Conservation (phyloP, 2,329 filamentous ascomycete species). For the Aspergillus aculeatus region DNA sequence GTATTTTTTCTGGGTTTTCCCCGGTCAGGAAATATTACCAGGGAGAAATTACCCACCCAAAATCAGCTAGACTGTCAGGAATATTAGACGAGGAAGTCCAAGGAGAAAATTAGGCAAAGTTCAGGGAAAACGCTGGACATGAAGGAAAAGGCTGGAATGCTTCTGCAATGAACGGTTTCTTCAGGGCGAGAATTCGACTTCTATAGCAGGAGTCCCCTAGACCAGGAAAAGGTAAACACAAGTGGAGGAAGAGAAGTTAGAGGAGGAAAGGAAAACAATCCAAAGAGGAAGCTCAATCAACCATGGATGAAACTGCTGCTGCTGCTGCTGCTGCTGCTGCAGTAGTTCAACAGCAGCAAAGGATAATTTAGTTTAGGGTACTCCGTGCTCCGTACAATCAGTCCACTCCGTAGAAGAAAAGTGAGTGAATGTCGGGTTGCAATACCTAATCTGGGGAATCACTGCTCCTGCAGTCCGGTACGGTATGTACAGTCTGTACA, state of each 20-base stretch:
- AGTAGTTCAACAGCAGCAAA: too few relatives aligned
- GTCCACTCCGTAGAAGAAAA: too few relatives aligned
- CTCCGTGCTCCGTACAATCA: too few relatives aligned
- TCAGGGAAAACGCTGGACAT: background rate
- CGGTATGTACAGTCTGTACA: background rate
- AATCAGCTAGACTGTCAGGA: background rate
- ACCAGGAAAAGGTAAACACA: background rate
- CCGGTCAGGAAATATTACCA: background rate
- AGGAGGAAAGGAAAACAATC: too few relatives aligned
- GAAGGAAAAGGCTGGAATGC: background rate
- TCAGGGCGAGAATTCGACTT: background rate
- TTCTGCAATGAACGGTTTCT: background rate
- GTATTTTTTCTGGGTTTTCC: slow-evolving; percentile 6
- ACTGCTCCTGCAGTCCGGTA: background rate
- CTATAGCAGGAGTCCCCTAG: background rate
- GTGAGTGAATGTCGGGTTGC: background rate
- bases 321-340: too few relatives aligned
- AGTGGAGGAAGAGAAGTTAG: too few relatives aligned
- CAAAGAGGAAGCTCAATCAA: background rate
- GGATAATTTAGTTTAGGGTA: too few relatives aligned
- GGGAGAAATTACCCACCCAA: background rate
- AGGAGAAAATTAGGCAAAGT: background rate
- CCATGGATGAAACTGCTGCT: background rate
- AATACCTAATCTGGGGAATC: background rate
- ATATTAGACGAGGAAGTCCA: background rate